These are phyloP conservation scores for Pleurotus pulmonarius DNA, from an alignment of 768 basidiomycete species.

Conservation along the genomic window DNA sequence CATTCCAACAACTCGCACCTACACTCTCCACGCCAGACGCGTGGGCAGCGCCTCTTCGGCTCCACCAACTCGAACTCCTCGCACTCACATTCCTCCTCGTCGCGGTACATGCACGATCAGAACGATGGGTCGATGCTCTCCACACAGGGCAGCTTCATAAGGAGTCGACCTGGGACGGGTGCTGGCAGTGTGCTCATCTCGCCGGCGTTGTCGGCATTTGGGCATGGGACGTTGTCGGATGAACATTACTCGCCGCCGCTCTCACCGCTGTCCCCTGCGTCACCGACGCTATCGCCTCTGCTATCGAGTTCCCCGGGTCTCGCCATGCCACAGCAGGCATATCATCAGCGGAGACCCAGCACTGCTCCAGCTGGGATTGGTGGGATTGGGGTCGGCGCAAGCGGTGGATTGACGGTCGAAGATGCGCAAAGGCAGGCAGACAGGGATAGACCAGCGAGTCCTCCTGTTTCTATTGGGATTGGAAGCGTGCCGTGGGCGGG, in stretches of 20 bases:
- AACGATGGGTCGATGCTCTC: constrained; percentile 35
- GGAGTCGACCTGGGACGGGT: constrained; percentile 28
- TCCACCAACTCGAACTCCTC: constrained; percentile 54
- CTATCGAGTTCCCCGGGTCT: no score
- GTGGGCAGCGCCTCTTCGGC: constrained; percentile 9
- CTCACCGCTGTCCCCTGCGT: constrained; percentile 11
- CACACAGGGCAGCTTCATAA: constrained; percentile 51
- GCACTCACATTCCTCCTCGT: constrained; percentile 43
- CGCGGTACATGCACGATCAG: constrained; percentile 29
- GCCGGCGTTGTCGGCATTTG: constrained; percentile 51
- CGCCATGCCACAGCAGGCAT: constrained; percentile 5
- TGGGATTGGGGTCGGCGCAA: not conserved
- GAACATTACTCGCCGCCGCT: constrained; percentile 14
- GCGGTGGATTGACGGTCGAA: not conserved
- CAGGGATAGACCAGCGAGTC: constrained; percentile 15
- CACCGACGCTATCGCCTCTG: constrained; percentile 5
- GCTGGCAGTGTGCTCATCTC: constrained; percentile 28
- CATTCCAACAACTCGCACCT: not conserved
- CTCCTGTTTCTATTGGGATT: constrained; percentile 1
- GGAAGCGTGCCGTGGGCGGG: constrained; percentile 37
- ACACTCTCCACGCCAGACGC: not conserved
- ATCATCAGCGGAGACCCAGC: constrained; percentile 3
- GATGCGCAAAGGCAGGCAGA: not conserved
- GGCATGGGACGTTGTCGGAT: constrained; percentile 20
- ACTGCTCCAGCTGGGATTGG: not conserved